Percentiles rank a stretch among this genome's conserved stretches.
Evolutionary conservation across 495 filamentous ascomycete genomes (phyloP).

Genomic region (Patellaria atrata): DNA sequence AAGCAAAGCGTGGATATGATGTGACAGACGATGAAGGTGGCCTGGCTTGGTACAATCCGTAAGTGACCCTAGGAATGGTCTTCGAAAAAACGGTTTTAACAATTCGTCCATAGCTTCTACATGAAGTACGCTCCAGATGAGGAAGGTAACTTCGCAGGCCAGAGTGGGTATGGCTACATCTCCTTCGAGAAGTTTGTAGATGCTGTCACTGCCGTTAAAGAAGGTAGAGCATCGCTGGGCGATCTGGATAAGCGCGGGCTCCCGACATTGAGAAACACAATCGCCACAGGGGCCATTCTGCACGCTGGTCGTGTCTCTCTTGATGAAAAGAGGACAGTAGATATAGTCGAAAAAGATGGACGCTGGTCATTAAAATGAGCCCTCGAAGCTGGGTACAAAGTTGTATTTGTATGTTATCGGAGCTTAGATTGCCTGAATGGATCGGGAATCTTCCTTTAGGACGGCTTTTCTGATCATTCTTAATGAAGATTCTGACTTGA

Average conservation of each 20-base stretch:
- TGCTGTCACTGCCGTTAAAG: slow-evolving; percentile 63
- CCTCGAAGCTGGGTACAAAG: too few species aligned
- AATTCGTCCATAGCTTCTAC: slow-evolving; percentile 43
- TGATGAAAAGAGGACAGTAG: slow-evolving; percentile 64
- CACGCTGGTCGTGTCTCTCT: slow-evolving; percentile 71
- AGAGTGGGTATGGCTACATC: slow-evolving; percentile 85
- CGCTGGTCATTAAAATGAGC: slow-evolving; percentile 59
- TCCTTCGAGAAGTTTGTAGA: slow-evolving; percentile 95
- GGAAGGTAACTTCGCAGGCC: slow-evolving; percentile 84
- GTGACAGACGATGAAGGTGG: slow-evolving; percentile 66
- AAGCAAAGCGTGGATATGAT: slow-evolving; percentile 89
- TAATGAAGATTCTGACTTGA: too few species aligned
- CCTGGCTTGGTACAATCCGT: slow-evolving; percentile 72
- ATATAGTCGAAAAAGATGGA: slow-evolving; percentile 49
- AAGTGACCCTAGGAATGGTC: slow-evolving; percentile 1
- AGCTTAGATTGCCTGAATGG: too few species aligned
- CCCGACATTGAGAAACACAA: slow-evolving; percentile 75
- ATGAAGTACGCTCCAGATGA: slow-evolving; percentile 95
- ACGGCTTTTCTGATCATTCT: too few species aligned
- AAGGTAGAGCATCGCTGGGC: slow-evolving; percentile 51
- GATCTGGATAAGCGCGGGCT: slow-evolving; percentile 66
- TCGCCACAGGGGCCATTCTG: slow-evolving; percentile 81
- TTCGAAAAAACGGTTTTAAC: slow-evolving; percentile 1
- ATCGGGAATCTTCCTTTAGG: too few species aligned
- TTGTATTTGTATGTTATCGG: too few species aligned